Evolutionary conservation across 768 basidiomycete genomes (phyloP), one percentile per base, ranked within the genome.

Genomic region (Myochromella boudieri): DNA sequence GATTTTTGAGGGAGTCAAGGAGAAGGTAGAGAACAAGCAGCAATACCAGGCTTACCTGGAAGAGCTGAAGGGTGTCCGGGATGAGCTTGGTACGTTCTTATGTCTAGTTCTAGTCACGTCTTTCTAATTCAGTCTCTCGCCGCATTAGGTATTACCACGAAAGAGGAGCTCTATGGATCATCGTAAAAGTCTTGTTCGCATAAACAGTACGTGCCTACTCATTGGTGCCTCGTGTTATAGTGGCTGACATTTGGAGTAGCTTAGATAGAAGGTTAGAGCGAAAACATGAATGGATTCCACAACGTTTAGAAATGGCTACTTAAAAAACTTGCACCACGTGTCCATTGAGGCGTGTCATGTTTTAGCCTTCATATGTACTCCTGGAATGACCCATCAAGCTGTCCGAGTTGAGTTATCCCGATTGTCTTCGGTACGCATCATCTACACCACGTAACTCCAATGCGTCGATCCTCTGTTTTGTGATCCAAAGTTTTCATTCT

Each of bases 21-120:
- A 94, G 71, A 98, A 99, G 78, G 94, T 97, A 37, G 97, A 99
- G 78, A 98, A 95, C 75, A 88, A 89, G 74, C 72, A 82, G 48
- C 97, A 98, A 71, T 98, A 98, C 64, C 75, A 92, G 74, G 84
- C 85, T 25, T 98, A 99, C 67, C 71, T 99, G 63, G 81, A 90
- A 11, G 95, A 97, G 70, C 77, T 97, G 57, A 91, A 88, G 68
- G 77, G 82, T 42, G 71, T 97, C 55, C 80, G 91, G 56, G 85
- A 95, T 64, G 95, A 99, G 74, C 78, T 99, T 49, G 95, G 95
- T 97, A 57, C 37, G 74, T 62, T 26, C n/a, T 21, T 41, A 21
- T 26, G 6, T 34, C 42, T 26, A 0, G 18, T 20, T 15, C 33
- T 37, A 6, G 38, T 2, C 18, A 5, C 24, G 14, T 17, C 29